Base-by-base conservation (phyloP, 148 eudicot genomes). In the Chenopodium quinoa region DNA sequence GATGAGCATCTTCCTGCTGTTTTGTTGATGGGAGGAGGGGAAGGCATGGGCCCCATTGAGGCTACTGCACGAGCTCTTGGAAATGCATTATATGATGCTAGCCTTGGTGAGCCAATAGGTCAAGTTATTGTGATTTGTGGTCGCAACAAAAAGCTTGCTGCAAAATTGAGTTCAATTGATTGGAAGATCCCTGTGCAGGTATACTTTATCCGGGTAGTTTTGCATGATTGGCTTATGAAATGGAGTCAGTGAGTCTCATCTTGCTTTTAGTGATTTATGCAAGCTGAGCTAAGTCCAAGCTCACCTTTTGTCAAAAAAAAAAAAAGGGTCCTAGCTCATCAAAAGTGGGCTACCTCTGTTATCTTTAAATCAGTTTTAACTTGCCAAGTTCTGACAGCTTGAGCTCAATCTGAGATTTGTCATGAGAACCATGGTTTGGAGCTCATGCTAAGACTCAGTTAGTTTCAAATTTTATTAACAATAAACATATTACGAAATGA, bases 21-120 rank as follows among this genome's bases (percentile, higher is more conserved):
- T 67, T 78, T 96, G 83, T 83, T 96, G 78, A 93, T 96, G 97
- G 99, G 99, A 69, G 99, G 99, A 85, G 99, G 99, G 66, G 99
- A 96, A 91, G 99, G 99, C 77, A 96, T 96, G 99, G 99, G 98
- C 17, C 99, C 99, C 75, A 92, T 96, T 77, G 97, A 96, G 87
- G 93, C 94, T 75, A 96, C 99, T 27, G 98, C 99, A 37, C 87
- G 90, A 52, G 99, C 97, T 56, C 97, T 96, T 82, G 95, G 90
- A 19, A 85, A 91, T 44, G 88, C 98, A 74, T 83, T 96, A 67
- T 96, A 93, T 87, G 94, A 96, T 86, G 99, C 89, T 74, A 86
- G 80, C 79, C 86, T 83, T 65, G 95, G 92, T 67, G 97, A 87
- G 82, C 95, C 99, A 12, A 81, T 86, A 16, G 99, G 99, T 79